phyloP scores from a whole-genome alignment of 192 early-diverging fungal genomes.

The Coemansia sp. region DNA sequence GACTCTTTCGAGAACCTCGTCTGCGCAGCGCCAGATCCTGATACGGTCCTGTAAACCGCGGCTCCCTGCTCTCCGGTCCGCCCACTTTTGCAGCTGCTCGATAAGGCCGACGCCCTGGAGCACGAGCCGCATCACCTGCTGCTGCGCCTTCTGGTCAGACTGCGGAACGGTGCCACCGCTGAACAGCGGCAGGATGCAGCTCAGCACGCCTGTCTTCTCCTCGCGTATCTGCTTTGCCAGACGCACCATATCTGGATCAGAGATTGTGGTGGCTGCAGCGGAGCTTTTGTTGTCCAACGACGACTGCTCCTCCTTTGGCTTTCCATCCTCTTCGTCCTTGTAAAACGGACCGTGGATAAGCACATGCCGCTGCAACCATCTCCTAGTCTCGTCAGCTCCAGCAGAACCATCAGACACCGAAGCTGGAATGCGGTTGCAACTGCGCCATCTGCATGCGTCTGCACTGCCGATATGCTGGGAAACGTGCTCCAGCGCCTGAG shows the following conservation, averaged over 20 bases:
- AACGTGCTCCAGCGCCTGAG: slow-evolving; percentile 30
- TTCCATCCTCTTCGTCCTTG: background rate
- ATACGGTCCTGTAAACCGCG: slow-evolving; percentile 29
- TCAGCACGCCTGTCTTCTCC: slow-evolving; percentile 10
- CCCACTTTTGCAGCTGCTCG: slow-evolving; percentile 52
- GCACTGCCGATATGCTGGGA: slow-evolving; percentile 14
- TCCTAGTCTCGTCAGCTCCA: background rate
- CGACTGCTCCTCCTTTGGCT: background rate
- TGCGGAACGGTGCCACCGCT: slow-evolving; percentile 9
- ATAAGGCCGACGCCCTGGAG: slow-evolving; percentile 41
- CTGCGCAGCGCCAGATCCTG: slow-evolving; percentile 38
- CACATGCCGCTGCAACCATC: slow-evolving; percentile 34
- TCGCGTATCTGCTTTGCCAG: slow-evolving; percentile 12
- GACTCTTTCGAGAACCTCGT: slow-evolving; percentile 44
- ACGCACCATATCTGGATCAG: slow-evolving; percentile 1
- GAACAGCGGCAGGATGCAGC: slow-evolving; percentile 13
- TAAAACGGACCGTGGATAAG: slow-evolving; percentile 48
- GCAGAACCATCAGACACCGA: background rate
- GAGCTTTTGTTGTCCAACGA: background rate
- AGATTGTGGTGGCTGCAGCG: background rate
- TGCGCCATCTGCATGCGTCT: slow-evolving; percentile 47
- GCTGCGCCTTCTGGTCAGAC: slow-evolving; percentile 10
- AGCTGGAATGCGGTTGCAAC: slow-evolving; percentile 42
- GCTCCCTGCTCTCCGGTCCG: slow-evolving; percentile 25
- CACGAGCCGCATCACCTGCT: slow-evolving; percentile 29